phyloP scores from a whole-genome alignment of 2,329 filamentous ascomycete genomes.

The Aschersonia sp. region DNA sequence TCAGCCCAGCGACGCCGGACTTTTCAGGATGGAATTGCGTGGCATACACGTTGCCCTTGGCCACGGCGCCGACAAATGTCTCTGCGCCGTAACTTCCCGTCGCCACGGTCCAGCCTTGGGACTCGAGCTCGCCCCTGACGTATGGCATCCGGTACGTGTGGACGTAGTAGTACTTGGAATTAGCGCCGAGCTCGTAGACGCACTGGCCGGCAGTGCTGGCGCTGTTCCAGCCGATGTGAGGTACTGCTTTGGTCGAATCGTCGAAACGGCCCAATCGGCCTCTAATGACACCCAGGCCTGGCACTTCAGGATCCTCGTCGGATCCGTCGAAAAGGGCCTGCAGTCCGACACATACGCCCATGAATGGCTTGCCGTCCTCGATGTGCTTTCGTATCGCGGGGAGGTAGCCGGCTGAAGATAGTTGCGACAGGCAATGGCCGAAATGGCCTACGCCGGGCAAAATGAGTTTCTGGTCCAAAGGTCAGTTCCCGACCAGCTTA shows the following conservation, averaged over 20 bases:
- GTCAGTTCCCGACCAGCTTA: background rate
- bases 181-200: slow-evolving; percentile 65
- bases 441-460: slow-evolving; percentile 96
- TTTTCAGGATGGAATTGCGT: slow-evolving; percentile 99
- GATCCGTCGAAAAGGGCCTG: slow-evolving; percentile 85
- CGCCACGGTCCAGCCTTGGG: slow-evolving; percentile 80
- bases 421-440: slow-evolving; percentile 82
- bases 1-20: slow-evolving; percentile 76
- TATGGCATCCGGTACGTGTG: slow-evolving; percentile 87
- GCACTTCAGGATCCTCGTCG: slow-evolving; percentile 55
- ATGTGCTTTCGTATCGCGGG: slow-evolving; percentile 76
- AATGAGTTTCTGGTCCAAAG: slow-evolving; percentile 60
- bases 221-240: slow-evolving; percentile 97
- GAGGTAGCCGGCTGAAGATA: slow-evolving; percentile 68
- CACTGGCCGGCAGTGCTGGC: slow-evolving; percentile 46
- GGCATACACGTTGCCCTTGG: slow-evolving; percentile 70
- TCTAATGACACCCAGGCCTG: slow-evolving; percentile 65
- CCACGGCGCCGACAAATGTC: slow-evolving; percentile 82
- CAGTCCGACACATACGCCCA: slow-evolving; percentile 92
- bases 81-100: slow-evolving; percentile 78
- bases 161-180: slow-evolving; percentile 97
- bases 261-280: slow-evolving; percentile 62
- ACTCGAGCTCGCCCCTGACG: slow-evolving; percentile 56
- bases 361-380: slow-evolving; percentile 83
- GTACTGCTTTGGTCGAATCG: slow-evolving; percentile 71